phyloP scores from a whole-genome alignment of 1,139 yeast genomes.

The Meyerozyma sp. region DNA sequence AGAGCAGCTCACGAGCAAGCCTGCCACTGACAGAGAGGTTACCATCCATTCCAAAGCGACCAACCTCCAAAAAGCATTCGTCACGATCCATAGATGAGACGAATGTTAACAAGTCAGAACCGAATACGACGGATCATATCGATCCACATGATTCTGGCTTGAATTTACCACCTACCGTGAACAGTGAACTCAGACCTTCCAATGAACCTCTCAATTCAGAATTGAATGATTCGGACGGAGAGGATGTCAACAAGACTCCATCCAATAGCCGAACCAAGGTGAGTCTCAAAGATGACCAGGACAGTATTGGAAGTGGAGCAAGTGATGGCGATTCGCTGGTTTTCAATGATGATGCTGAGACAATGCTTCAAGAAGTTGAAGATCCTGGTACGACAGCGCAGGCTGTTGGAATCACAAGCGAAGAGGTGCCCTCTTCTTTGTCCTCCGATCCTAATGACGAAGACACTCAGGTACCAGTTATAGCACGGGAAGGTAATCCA shows the following conservation, averaged over 20 bases:
- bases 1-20: background rate
- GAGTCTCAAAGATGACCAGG: constrained; percentile 23
- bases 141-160: background rate
- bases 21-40: background rate
- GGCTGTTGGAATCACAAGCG: background rate
- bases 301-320: constrained; percentile 12
- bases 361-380: constrained; percentile 26
- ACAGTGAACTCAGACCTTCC: constrained; percentile 2
- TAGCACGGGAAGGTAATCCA: no score
- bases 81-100: background rate
- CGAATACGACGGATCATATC: no score
- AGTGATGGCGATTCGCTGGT: constrained; percentile 16
- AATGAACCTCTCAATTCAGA: constrained; percentile 2
- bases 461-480: no score
- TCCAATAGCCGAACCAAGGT: constrained; percentile 28
- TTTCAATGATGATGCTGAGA: constrained; percentile 32
- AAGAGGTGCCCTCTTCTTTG: background rate
- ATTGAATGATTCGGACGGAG: constrained; percentile 6
- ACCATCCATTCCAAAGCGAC: constrained; percentile 1
- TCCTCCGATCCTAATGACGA: no score
- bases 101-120: no score
- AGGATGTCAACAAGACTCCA: constrained; percentile 34
- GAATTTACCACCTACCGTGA: background rate
- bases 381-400: constrained; percentile 4
- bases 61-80: background rate